phyloP scores from a whole-genome alignment of 2,329 filamentous ascomycete species.

The Septoria linicola region DNA sequence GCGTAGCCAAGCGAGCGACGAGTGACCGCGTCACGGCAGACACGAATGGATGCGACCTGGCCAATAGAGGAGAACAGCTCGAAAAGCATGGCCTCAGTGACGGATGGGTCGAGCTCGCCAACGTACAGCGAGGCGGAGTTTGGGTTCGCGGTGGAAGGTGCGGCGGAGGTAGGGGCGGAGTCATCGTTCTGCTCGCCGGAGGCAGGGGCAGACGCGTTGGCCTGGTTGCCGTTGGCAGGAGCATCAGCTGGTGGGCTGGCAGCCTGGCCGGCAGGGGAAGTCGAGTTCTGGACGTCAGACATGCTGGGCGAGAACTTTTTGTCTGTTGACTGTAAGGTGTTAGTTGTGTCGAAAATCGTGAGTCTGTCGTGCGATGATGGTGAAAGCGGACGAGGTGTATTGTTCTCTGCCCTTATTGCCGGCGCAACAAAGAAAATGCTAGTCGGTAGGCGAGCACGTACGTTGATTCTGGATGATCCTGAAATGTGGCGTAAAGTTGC shows the following conservation, averaged over 20 bases:
- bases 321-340: slow-evolving; percentile 9
- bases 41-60: slow-evolving; percentile 97
- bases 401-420: slow-evolving; percentile 13
- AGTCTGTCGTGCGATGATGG: slow-evolving; percentile 3
- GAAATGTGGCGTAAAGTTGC: slow-evolving; percentile 6
- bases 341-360: slow-evolving; percentile 16
- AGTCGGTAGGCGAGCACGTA: slow-evolving; percentile 7
- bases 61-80: slow-evolving; percentile 99
- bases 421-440: slow-evolving; percentile 13
- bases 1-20: slow-evolving; percentile 98
- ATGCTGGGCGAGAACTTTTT: slow-evolving; percentile 29
- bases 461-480: slow-evolving; percentile 8
- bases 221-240: slow-evolving; percentile 60
- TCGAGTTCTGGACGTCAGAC: slow-evolving; percentile 48
- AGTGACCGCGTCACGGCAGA: slow-evolving; percentile 98
- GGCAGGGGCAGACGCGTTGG: slow-evolving; percentile 69
- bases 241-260: slow-evolving; percentile 68
- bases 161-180: slow-evolving; percentile 68
- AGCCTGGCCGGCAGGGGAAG: slow-evolving; percentile 63
- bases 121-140: slow-evolving; percentile 98
- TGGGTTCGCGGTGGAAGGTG: slow-evolving; percentile 67
- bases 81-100: slow-evolving; percentile 99
- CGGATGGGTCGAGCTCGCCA: slow-evolving; percentile 93
- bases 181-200: slow-evolving; percentile 64
- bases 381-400: slow-evolving; percentile 12